These are phyloP conservation scores for Cladobotryum protrusum DNA, from an alignment of 2,329 filamentous ascomycete species.

Conservation along the genomic window DNA sequence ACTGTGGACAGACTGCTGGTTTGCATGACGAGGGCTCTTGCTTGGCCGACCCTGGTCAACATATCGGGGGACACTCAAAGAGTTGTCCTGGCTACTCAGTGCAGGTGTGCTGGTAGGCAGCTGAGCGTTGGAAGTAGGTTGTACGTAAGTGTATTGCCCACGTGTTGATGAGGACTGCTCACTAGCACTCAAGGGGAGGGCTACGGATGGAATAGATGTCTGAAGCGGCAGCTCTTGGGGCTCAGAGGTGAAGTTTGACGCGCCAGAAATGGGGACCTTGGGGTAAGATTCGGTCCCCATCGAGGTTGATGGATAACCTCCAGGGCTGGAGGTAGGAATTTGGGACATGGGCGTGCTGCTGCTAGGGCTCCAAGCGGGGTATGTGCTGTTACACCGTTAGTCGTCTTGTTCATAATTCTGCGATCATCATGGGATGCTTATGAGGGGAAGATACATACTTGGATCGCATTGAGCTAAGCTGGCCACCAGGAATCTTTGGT, in stretches of 20 bases:
- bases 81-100: constrained; percentile 35
- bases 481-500: constrained; percentile 48
- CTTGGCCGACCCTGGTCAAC: constrained; percentile 50
- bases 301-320: constrained; percentile 44
- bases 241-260: constrained; percentile 43
- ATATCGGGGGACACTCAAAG: constrained; percentile 50
- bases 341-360: constrained; percentile 41
- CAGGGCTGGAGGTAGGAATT: constrained; percentile 40
- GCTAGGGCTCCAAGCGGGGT: constrained; percentile 49
- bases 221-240: constrained; percentile 49
- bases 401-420: background rate
- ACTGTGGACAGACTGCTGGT: constrained; percentile 49
- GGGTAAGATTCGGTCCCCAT: constrained; percentile 47
- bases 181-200: constrained; percentile 42
- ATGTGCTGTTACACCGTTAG: constrained; percentile 41
- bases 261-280: constrained; percentile 46
- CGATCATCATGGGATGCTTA: background rate
- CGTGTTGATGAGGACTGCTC: constrained; percentile 43
- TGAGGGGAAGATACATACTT: constrained; percentile 39
- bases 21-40: constrained; percentile 50
- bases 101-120: constrained; percentile 36
- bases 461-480: constrained; percentile 48
- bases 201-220: constrained; percentile 48
- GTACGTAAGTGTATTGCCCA: constrained; percentile 50
- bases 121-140: constrained; percentile 44